Evolutionary conservation across 2,329 filamentous ascomycete genomes (phyloP), one percentile per base, ranked within the genome.

Genomic region (Aureobasidium sp.): DNA sequence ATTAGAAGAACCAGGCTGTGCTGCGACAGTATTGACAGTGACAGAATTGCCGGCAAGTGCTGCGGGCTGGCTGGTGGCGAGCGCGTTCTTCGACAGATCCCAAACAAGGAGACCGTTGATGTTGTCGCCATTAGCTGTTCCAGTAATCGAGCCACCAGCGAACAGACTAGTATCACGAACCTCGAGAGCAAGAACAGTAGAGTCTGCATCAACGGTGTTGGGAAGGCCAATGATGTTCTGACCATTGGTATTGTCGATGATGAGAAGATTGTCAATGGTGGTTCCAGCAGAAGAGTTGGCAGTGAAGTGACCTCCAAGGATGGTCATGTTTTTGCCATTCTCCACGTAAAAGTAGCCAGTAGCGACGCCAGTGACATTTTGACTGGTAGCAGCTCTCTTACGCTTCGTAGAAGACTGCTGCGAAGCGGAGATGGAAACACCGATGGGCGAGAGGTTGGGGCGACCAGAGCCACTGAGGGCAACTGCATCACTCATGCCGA

Each of bases 241-340:
- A 27, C 79, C 80, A 64, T 89, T 79, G n/a, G 85, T 83, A 47
- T 87, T 87, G 72, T 97, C 89, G 64, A 97, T 84, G 66, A 99
- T 84, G 41, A 88, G 80, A 17, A 99, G 78, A 69, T 97, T 97
- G 67, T 91, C 81, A 64, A 97, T 81, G 5, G 81, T 80, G 3
- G 87, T 85, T 25, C 87, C 89, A 67, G 92, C 84, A 8, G 82
- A 82, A 15, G 83, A 84, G 34, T 80, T 84, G 0, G 90, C 87
- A 8, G 84, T 83, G 72, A 99, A 99, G 69, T 91, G 90, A 1
- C 94, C 94, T 53, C 87, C 94, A 31, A 97, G 80, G 42, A 97
- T 84, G 0, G 94, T 97, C 62, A 95, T 81, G 73, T 97, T 97
- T 65, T 84, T 82, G 63, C 78, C 79, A 65, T 85, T 84, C 17